Evolutionary conservation across 176 grass and related monocot species (phyloP).

Genomic region (Phoenix roebelenii): DNA sequence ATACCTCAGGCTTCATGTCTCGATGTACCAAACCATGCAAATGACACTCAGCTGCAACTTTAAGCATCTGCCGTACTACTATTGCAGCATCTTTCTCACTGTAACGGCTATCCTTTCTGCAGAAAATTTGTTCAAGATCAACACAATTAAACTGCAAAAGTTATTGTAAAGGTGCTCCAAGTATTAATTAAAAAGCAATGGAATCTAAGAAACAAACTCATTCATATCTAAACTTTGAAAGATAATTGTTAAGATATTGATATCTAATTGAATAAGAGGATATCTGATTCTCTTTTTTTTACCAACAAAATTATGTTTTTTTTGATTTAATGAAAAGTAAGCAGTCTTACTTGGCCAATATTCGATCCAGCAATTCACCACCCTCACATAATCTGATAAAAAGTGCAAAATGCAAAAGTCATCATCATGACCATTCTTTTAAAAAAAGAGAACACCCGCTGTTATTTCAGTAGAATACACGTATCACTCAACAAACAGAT

Average conservation of each 20-base stretch:
- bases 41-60: slow-evolving; percentile 96
- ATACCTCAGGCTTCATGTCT: slow-evolving; percentile 97
- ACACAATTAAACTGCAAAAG: not conserved
- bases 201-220: too few species aligned
- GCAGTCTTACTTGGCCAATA: slow-evolving; percentile 12
- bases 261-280: not conserved
- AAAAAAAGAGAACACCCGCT: not conserved
- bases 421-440: slow-evolving; percentile 12
- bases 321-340: not conserved
- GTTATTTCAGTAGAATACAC: not conserved
- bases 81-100: slow-evolving; percentile 96
- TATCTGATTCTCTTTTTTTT: not conserved
- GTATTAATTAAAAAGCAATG: not conserved
- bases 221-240: too few species aligned
- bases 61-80: slow-evolving; percentile 90
- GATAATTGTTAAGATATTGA: not conserved
- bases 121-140: not conserved
- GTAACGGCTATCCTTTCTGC: slow-evolving; percentile 90
- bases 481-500: too few species aligned
- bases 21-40: slow-evolving; percentile 96
- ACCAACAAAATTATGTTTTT: not conserved
- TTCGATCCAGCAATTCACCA: slow-evolving; percentile 16
- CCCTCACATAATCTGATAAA: slow-evolving; percentile 22
- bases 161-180: not conserved
- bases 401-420: slow-evolving; percentile 2